A percentile compares a stretch with the other conserved stretches of the same genome.
These are phyloP conservation scores for Stephania yunnanensis DNA, from an alignment of 164 flowering plant species.

Conservation along the genomic window DNA sequence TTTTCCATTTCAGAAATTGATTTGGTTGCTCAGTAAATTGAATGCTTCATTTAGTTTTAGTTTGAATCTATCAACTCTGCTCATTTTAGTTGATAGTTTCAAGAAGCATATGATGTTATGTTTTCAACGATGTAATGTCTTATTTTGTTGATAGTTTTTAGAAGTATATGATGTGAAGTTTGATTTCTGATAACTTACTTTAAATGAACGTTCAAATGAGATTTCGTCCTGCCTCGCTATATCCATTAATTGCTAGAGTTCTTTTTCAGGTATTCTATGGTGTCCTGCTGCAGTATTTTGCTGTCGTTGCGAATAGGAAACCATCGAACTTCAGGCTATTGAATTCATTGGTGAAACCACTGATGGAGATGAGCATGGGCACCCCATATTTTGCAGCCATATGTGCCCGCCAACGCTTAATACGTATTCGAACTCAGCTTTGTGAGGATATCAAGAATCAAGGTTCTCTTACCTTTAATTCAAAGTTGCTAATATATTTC, in stretches of 20 bases:
- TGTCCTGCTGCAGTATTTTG: conserved; percentile 80
- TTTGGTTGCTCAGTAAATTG: not conserved
- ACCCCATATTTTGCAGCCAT: conserved; percentile 90
- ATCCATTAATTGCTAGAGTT: not conserved
- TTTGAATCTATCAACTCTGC: not conserved
- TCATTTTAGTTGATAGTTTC: not conserved
- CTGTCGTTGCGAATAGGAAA: conserved; percentile 55
- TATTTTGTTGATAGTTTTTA: no score
- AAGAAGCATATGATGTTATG: not conserved
- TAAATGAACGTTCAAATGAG: not conserved
- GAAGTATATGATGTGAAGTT: no score
- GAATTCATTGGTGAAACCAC: conserved; percentile 75
- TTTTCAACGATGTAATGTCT: no score
- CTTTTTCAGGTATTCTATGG: conserved; percentile 82
- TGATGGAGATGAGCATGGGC: conserved; percentile 82
- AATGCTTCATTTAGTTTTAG: not conserved
- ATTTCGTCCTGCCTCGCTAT: not conserved
- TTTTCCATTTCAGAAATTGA: conserved; percentile 5
- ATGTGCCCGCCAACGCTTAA: conserved; percentile 84
- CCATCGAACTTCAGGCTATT: conserved; percentile 68
- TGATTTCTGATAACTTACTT: not conserved
- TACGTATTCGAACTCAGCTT: conserved; percentile 48
- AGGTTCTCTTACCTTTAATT: conserved; percentile 33
- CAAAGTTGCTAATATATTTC: conserved; percentile 10
- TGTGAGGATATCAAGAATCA: conserved; percentile 58